phyloP scores from a whole-genome alignment of 768 basidiomycete species.

The Clavulina sp. region DNA sequence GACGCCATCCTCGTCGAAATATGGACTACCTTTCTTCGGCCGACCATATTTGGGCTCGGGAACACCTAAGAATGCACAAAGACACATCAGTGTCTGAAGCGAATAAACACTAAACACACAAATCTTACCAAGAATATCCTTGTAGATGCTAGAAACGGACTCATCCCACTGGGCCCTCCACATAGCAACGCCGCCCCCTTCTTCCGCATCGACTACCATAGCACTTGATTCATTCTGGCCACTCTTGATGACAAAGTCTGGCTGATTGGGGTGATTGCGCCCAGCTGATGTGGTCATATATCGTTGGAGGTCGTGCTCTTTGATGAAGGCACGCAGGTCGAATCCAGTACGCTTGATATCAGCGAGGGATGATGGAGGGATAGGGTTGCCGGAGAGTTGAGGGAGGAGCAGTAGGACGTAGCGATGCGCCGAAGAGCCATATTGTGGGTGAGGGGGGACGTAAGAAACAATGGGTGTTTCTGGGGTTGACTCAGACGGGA shows the following conservation, averaged over 20 bases:
- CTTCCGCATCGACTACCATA: conserved; percentile 6
- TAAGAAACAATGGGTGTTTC: conserved; percentile 27
- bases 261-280: not conserved
- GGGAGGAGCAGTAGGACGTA: conserved; percentile 63
- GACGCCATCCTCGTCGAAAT: conserved; percentile 14
- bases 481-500: not conserved
- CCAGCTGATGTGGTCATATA: too few species aligned
- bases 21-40: conserved; percentile 35
- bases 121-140: conserved; percentile 42
- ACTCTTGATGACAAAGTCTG: conserved; percentile 21
- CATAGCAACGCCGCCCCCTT: conserved; percentile 64
- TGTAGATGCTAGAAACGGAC: conserved; percentile 47
- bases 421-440: conserved; percentile 80
- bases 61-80: conserved; percentile 17
- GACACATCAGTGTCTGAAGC: too few species aligned
- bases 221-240: conserved; percentile 2
- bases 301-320: conserved; percentile 28
- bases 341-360: conserved; percentile 34
- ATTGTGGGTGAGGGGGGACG: conserved; percentile 82
- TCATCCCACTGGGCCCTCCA: conserved; percentile 66
- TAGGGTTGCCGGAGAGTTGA: conserved; percentile 24
- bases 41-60: conserved; percentile 42
- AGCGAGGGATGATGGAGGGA: not conserved
- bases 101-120: not conserved
- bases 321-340: conserved; percentile 44